Evolutionary conservation across 2,329 filamentous ascomycete genomes (phyloP), one percentile per base, ranked within the genome.

Genomic region (Aureobasidium sp.): DNA sequence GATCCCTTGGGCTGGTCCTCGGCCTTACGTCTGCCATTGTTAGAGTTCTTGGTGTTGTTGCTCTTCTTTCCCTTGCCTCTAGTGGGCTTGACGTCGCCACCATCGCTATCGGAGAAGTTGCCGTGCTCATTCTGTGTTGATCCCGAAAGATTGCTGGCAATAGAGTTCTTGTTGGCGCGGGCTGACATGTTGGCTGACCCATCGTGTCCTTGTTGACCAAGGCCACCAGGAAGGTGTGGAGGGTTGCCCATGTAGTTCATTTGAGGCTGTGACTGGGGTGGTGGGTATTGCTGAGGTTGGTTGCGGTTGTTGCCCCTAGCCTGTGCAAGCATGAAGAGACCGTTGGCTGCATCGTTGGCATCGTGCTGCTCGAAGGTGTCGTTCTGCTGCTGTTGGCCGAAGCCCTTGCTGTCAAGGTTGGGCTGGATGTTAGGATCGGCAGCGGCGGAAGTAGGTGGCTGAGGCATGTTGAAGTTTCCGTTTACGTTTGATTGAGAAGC

Each of bases 291-390:
- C 47, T 72, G 70, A 27, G 50, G 47, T 77, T 84, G 80, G 78
- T 86, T 64, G 61, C 74, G 76, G 72, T 80, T 81, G 39, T 80
- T 76, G 37, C 51, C 82, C 62, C 83, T 83, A 61, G 86, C 85
- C 70, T 90, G 87, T 1, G 94, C 92, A 63, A 99, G 81, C 83
- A 97, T 88, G 69, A 91, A 95, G 0, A 99, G 81, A 34, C 94
- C 92, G 72, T 97, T 97, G 57, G 93, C 94, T 47, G 93, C 94
- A 77, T 96, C 93, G 69, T 93, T 96, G 59, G 86, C 86, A 71
- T 96, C 93, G 75, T 96, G 91, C 46, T 92, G 89, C 63, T 92
- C 88, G 71, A 92, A 95, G 5, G 87, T 84, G 60, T 90, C 88
- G 63, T 76, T 76, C 61, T 73, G 74, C 34, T 74, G 69, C 62